A percentile compares a stretch with the other conserved stretches of the same genome.
Evolutionary conservation across 2,329 filamentous ascomycete species (phyloP).

Genomic region (Fusarium tupiense): DNA sequence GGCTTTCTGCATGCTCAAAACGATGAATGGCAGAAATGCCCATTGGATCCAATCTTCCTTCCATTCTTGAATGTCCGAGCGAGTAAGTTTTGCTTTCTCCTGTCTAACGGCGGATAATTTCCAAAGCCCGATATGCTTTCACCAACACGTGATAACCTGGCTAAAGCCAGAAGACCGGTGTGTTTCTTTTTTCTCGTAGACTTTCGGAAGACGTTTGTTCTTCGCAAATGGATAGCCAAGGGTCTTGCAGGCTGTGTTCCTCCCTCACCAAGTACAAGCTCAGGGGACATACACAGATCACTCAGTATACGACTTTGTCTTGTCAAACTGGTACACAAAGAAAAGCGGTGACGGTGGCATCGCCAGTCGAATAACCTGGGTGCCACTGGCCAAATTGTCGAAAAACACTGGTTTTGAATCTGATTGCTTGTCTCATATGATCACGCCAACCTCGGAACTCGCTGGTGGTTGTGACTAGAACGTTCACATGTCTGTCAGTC

Average conservation of each 20-base stretch:
- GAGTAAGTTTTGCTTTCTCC: background rate
- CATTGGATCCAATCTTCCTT: background rate
- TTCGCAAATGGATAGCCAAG: background rate
- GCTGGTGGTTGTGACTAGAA: background rate
- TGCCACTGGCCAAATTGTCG: background rate
- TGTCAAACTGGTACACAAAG: slow-evolving; percentile 37
- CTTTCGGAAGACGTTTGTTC: background rate
- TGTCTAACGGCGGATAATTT: background rate
- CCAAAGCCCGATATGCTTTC: background rate
- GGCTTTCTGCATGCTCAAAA: slow-evolving; percentile 27
- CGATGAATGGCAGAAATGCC: background rate
- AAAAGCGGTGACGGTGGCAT: slow-evolving; percentile 27
- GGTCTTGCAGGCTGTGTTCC: background rate
- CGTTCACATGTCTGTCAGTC: background rate
- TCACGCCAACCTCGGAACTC: background rate
- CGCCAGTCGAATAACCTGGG: background rate
- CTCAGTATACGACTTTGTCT: slow-evolving; percentile 20
- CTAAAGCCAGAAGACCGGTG: no score
- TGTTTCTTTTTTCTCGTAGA: background rate
- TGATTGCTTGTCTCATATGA: background rate
- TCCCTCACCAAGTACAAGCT: background rate
- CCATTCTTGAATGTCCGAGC: background rate
- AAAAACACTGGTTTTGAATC: background rate
- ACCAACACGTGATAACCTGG: background rate
- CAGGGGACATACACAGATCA: slow-evolving; percentile 6